These are phyloP conservation scores for Rhodosporidiobolus sp. DNA, from an alignment of 768 basidiomycete genomes.

Conservation along the genomic window DNA sequence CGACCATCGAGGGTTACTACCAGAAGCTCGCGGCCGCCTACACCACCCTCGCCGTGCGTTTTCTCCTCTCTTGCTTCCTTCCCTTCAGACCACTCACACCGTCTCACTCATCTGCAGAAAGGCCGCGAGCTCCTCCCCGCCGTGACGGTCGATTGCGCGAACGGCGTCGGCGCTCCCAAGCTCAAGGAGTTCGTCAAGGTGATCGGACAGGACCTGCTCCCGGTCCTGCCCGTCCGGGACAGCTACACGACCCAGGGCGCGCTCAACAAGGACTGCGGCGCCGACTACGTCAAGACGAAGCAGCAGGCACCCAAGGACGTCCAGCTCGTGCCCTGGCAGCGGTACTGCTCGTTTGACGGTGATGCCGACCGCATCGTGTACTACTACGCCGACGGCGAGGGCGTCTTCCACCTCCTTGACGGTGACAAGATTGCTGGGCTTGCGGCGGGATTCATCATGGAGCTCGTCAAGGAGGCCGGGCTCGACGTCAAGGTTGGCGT, in stretches of 20 bases:
- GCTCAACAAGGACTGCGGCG: conserved; percentile 84
- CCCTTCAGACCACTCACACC: not conserved
- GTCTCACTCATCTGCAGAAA: conserved; percentile 54
- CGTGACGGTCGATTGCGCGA: conserved; percentile 93
- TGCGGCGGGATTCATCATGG: conserved; percentile 87
- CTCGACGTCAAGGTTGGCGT: conserved; percentile 86
- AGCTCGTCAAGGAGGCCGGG: conserved; percentile 79
- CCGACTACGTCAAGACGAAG: conserved; percentile 92
- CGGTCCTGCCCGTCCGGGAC: conserved; percentile 68
- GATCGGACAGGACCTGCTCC: conserved; percentile 50
- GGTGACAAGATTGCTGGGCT: conserved; percentile 97
- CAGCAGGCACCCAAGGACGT: conserved; percentile 82
- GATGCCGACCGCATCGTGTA: conserved; percentile 97
- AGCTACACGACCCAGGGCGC: conserved; percentile 63
- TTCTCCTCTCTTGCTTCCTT: no score
- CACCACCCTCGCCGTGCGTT: conserved; percentile 77
- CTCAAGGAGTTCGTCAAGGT: conserved; percentile 57
- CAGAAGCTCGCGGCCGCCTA: conserved; percentile 76
- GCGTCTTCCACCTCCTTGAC: conserved; percentile 84
- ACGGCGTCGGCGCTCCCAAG: conserved; percentile 84
- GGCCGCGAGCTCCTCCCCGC: conserved; percentile 52
- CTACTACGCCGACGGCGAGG: conserved; percentile 72
- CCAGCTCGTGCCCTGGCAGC: conserved; percentile 52
- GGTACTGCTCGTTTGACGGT: conserved; percentile 91
- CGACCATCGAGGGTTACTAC: conserved; percentile 78